Evolutionary conservation across 306 rosid species (phyloP).

Genomic region (Gillenia trifoliata): DNA sequence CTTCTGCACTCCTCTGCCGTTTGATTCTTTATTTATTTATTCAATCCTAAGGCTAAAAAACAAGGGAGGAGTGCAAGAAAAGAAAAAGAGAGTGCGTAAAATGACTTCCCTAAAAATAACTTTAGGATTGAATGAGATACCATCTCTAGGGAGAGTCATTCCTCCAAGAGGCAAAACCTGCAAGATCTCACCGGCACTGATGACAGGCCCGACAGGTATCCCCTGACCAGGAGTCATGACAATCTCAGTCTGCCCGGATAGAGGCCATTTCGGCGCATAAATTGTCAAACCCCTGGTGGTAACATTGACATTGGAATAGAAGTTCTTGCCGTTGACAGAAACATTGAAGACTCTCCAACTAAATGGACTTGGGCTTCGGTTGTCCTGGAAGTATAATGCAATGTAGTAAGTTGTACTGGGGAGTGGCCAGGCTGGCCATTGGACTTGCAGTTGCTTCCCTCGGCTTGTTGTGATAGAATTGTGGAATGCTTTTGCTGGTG

Average conservation of each 20-base stretch:
- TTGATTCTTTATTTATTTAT: no score
- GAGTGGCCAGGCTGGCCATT: conserved; percentile 64
- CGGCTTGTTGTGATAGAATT: conserved; percentile 50
- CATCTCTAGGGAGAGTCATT: conserved; percentile 56
- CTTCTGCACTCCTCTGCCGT: no score
- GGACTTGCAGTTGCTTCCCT: conserved; percentile 50
- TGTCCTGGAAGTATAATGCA: conserved; percentile 78
- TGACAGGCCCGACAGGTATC: conserved; percentile 58
- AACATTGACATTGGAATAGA: conserved; percentile 51
- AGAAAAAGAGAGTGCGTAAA: no score
- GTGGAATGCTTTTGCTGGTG: conserved; percentile 45
- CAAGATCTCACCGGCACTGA: conserved; percentile 69
- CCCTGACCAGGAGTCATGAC: conserved; percentile 39
- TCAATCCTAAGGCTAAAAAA: no score
- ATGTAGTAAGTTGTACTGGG: conserved; percentile 58
- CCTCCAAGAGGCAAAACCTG: conserved; percentile 71
- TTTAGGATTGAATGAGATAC: conserved; percentile 24
- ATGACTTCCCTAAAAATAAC: no score
- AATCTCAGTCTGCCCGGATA: conserved; percentile 57
- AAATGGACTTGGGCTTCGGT: conserved; percentile 51
- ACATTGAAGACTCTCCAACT: conserved; percentile 80
- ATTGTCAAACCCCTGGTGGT: conserved; percentile 61
- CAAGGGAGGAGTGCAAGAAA: no score
- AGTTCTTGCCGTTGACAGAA: conserved; percentile 48
- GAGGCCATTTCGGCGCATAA: conserved; percentile 62